Percentiles rank a stretch among this genome's conserved stretches.
Evolutionary conservation across 208 protist genomes (phyloP).

Genomic region (Acanthamoeba castellanii): DNA sequence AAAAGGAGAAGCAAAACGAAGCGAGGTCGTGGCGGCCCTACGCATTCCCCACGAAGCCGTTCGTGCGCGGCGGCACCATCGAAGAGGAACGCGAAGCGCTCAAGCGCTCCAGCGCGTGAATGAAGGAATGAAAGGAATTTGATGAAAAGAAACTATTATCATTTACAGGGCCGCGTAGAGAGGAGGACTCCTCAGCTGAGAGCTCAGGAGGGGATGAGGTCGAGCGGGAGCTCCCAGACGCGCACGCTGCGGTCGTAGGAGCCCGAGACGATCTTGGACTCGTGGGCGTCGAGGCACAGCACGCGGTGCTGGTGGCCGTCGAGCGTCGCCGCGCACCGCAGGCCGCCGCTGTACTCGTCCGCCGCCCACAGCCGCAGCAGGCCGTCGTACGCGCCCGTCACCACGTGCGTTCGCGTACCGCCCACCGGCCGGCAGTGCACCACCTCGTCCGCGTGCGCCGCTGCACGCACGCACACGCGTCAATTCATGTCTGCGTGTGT

Average conservation of each 20-base stretch:
- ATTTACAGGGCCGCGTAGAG: not conserved
- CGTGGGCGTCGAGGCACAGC: conserved; percentile 28
- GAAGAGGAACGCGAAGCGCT: too few species aligned
- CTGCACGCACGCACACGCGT: not conserved
- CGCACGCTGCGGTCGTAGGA: conserved; percentile 31
- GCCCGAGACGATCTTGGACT: conserved; percentile 9
- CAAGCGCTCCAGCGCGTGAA: too few species aligned
- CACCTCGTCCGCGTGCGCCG: conserved; percentile 34
- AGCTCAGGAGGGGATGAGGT: not conserved
- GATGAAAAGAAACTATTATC: too few species aligned
- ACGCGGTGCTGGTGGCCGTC: conserved; percentile 32
- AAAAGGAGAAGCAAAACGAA: not conserved
- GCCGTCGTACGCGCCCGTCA: conserved; percentile 28
- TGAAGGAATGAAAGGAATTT: too few species aligned
- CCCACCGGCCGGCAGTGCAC: not conserved
- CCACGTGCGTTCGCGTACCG: not conserved
- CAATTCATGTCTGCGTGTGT: too few species aligned
- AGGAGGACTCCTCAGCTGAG: not conserved
- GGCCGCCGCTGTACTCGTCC: not conserved
- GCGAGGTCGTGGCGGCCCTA: not conserved
- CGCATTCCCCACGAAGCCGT: not conserved
- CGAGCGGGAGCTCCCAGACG: conserved; percentile 32
- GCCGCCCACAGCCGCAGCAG: conserved; percentile 13
- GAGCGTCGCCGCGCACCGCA: not conserved
- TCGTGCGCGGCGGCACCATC: not conserved